A percentile compares a stretch with the other conserved stretches of the same genome.
These are phyloP conservation scores for Gnomoniopsis sp. DNA, from an alignment of 2,329 filamentous ascomycete species.

Conservation along the genomic window DNA sequence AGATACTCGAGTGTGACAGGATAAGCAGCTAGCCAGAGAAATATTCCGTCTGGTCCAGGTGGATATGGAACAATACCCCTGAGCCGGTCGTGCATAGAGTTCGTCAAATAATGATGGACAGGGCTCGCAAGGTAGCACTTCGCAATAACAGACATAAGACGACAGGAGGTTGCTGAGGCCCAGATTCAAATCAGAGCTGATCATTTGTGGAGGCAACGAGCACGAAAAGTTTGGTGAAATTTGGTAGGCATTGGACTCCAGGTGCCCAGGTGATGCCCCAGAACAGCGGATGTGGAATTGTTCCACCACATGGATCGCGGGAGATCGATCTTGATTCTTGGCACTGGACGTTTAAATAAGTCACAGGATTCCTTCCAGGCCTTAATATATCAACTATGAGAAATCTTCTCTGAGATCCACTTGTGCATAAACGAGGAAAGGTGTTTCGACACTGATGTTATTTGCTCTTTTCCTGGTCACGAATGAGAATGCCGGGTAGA, in stretches of 20 bases:
- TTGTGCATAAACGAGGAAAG: no score
- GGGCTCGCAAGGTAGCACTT: background rate
- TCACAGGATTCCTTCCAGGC: background rate
- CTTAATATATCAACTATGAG: background rate
- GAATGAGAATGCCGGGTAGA: no score
- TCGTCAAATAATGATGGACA: conserved; percentile 4
- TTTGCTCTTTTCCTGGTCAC: no score
- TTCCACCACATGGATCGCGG: conserved; percentile 18
- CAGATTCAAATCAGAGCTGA: background rate
- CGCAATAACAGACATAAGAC: background rate
- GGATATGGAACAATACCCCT: background rate
- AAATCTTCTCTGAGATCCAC: background rate
- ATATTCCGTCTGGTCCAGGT: conserved; percentile 15
- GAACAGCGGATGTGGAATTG: conserved; percentile 6
- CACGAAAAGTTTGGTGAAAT: background rate
- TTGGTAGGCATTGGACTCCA: background rate
- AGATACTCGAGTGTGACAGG: conserved; percentile 7
- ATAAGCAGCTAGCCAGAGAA: conserved; percentile 16
- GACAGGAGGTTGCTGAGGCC: background rate
- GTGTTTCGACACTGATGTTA: no score
- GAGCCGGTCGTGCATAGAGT: background rate
- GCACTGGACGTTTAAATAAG: conserved; percentile 5
- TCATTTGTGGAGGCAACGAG: background rate
- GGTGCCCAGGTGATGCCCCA: background rate
- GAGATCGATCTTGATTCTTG: background rate